Evolutionary conservation across 352 stramenopile genomes (phyloP), one percentile per base, ranked within the genome.

Genomic region (Phytopythium mirpurense): DNA sequence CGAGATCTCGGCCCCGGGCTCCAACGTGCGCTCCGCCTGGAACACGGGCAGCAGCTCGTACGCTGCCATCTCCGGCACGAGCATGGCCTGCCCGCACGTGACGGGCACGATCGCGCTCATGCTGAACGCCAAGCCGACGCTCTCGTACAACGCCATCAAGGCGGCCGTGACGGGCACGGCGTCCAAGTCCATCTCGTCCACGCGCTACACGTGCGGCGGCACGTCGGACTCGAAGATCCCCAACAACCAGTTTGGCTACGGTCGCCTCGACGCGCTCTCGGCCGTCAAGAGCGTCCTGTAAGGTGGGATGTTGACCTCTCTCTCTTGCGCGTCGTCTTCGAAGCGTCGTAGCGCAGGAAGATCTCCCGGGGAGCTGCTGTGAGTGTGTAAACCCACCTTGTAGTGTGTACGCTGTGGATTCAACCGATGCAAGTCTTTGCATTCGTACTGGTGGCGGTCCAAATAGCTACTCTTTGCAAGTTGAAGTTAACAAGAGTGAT

Each of bases 241-340:
- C 16, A 86, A 86, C 74, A 86, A 84, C 59, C 58, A 72, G 38
- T 80, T 68, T 31, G 75, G 75, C 48, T 70, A 81, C 48, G 75
- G 75, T 31, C 75, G 70, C 47, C 48, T 82, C 35, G 78, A 83
- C 63, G 71, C 54, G 6, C 35, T 65, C 23, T 69, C 58, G 8
- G 63, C 63, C 31, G 62, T 74, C n/a, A 63, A 70, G 7, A 32
- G 29, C 29, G 29, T 32, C 9, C 29, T 32, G 29, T 32, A 32
- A 9, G 29, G 5, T 32, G 5, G 29, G 29, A 32, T 32, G 5
- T 32, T 32, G 5, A 5, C 9, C 29, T 32, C 29, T 32, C 29
- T 32, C 29, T 36, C 32, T 36, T 10, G 6, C 32, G 32, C 7
- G 32, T 36, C 11, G 32, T 36, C 9, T 9, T 32, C 29, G 9